Evolutionary conservation across 352 stramenopile species (phyloP).

Genomic region (Phytopythium boreale): DNA sequence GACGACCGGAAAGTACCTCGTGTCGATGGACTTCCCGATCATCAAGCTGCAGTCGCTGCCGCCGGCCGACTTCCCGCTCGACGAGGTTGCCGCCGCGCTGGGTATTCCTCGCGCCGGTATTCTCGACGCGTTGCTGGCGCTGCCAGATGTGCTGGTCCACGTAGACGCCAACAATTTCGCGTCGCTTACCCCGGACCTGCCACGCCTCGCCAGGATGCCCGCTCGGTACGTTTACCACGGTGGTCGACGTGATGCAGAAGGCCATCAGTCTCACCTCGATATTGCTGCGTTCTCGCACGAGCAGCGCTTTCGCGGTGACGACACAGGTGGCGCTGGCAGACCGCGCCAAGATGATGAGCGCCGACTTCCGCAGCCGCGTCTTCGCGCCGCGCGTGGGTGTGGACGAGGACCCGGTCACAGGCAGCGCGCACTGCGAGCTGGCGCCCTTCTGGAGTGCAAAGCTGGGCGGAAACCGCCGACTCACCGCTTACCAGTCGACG

Average conservation of each 20-base stretch:
- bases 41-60: constrained; percentile 11
- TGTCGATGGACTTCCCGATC: constrained; percentile 66
- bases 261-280: not conserved
- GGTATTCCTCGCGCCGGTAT: constrained; percentile 13
- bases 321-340: constrained; percentile 11
- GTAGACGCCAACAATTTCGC: constrained; percentile 20
- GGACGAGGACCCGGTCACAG: constrained; percentile 90
- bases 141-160: constrained; percentile 24
- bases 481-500: constrained; percentile 26
- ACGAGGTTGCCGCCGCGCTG: constrained; percentile 18
- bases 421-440: constrained; percentile 82
- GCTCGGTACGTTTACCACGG: constrained; percentile 11
- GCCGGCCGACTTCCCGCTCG: not conserved
- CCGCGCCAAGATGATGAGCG: constrained; percentile 10
- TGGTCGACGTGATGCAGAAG: too few species aligned
- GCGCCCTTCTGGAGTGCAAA: constrained; percentile 69
- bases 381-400: constrained; percentile 87
- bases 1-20: constrained; percentile 14
- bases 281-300: not conserved
- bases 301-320: constrained; percentile 35
- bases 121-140: constrained; percentile 20
- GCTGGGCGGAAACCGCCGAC: constrained; percentile 15
- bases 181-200: constrained; percentile 18
- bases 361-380: constrained; percentile 58
- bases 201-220: constrained; percentile 13